Conservation (phyloP, 2,329 filamentous ascomycete genomes). For the Aspergillus sp. region DNA sequence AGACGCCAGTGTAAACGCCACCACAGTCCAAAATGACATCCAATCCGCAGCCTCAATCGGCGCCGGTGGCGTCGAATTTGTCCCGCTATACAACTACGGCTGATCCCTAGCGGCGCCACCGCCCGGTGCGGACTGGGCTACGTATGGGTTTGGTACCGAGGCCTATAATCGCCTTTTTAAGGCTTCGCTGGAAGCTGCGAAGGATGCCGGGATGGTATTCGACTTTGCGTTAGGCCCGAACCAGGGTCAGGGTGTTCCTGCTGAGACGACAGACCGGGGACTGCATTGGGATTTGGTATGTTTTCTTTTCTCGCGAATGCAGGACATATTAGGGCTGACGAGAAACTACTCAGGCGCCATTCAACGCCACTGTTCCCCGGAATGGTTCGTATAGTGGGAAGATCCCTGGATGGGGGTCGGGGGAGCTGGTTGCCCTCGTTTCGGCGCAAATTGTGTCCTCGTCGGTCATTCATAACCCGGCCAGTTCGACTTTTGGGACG, state of each 20-base stretch:
- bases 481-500: not conserved
- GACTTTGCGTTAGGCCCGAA: conserved; percentile 51
- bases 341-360: not conserved
- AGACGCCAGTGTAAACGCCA: not conserved
- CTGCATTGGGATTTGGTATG: conserved; percentile 16
- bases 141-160: not conserved
- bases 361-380: not conserved
- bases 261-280: conserved; percentile 31
- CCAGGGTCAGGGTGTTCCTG: conserved; percentile 50
- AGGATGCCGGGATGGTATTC: conserved; percentile 41
- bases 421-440: not conserved
- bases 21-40: not conserved
- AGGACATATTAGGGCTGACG: not conserved
- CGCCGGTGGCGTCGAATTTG: not conserved
- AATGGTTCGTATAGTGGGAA: not conserved
- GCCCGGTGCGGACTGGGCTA: not conserved
- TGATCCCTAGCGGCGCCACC: not conserved
- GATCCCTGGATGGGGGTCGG: conserved; percentile 7
- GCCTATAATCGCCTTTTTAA: not conserved
- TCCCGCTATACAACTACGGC: not conserved
- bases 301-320: no score
- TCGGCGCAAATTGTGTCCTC: not conserved
- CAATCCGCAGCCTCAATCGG: not conserved
- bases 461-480: not conserved
- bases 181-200: not conserved